Evolutionary conservation across 2,329 filamentous ascomycete genomes (phyloP).

Genomic region (Fusarium globosum): DNA sequence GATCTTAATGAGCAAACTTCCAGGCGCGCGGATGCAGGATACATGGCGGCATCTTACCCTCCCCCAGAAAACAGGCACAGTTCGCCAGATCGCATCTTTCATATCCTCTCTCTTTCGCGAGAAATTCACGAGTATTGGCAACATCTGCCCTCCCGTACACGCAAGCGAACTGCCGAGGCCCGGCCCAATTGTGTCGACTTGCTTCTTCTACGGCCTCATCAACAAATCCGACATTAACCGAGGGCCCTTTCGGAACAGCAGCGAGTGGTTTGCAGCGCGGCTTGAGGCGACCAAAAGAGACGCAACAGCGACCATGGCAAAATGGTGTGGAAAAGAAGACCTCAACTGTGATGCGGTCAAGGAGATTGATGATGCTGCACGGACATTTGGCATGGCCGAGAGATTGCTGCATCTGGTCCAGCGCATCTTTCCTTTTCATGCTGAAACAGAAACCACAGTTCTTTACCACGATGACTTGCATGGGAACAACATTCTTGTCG

Average conservation of each 20-base stretch:
- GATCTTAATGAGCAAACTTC: slow-evolving; percentile 52
- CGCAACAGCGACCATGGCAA: background rate
- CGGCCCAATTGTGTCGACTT: slow-evolving; percentile 48
- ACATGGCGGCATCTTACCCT: slow-evolving; percentile 38
- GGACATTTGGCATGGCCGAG: slow-evolving; percentile 35
- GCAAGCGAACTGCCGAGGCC: background rate
- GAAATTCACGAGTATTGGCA: slow-evolving; percentile 41
- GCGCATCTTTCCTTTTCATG: slow-evolving; percentile 44
- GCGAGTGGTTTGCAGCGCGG: slow-evolving; percentile 50
- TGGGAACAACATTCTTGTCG: slow-evolving; percentile 53
- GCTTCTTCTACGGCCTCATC: slow-evolving; percentile 50
- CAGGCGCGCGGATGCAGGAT: slow-evolving; percentile 44
- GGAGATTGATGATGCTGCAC: slow-evolving; percentile 48
- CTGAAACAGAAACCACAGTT: slow-evolving; percentile 44
- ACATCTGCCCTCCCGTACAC: slow-evolving; percentile 19
- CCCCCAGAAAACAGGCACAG: background rate
- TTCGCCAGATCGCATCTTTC: slow-evolving; percentile 17
- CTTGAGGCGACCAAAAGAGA: slow-evolving; percentile 27
- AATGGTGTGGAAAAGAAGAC: background rate
- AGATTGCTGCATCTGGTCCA: slow-evolving; percentile 47
- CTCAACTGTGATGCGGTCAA: slow-evolving; percentile 37
- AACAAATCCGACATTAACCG: slow-evolving; percentile 47
- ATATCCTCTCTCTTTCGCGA: slow-evolving; percentile 34
- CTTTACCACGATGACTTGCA: slow-evolving; percentile 53
- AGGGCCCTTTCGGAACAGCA: slow-evolving; percentile 51